Evolutionary conservation across 2,329 filamentous ascomycete species (phyloP).

Genomic region (Apiospora hydei): DNA sequence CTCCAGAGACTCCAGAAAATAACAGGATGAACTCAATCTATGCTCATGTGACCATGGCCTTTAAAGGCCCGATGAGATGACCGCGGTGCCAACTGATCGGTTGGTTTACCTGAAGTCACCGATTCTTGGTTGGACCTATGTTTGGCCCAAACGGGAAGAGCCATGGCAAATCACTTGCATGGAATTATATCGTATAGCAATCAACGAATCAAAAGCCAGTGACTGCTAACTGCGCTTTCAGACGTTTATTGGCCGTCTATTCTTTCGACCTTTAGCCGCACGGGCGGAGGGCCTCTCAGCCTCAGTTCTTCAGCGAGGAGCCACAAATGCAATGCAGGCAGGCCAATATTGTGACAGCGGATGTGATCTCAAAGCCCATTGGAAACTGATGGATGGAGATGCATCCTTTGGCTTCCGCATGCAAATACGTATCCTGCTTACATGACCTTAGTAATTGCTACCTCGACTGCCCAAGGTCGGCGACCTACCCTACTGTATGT

Average conservation of each 20-base stretch:
- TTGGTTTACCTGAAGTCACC: not conserved
- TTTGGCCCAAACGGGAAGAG: not conserved
- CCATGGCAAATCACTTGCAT: not conserved
- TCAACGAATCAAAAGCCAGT: not conserved
- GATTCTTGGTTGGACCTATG: not conserved
- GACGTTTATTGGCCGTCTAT: not conserved
- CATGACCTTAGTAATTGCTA: not conserved
- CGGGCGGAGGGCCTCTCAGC: not conserved
- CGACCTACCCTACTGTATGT: not conserved
- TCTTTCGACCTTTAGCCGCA: constrained; percentile 3
- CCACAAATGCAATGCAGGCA: constrained; percentile 11
- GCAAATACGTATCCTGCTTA: constrained; percentile 1
- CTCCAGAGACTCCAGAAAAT: not conserved
- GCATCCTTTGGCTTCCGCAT: not conserved
- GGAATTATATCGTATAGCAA: not conserved
- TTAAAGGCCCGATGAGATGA: not conserved
- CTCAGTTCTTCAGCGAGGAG: constrained; percentile 6
- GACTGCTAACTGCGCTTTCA: not conserved
- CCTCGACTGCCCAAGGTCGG: not conserved
- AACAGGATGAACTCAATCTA: not conserved
- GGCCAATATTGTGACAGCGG: constrained; percentile 8
- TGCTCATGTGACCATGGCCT: not conserved
- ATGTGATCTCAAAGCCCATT: constrained; percentile 16
- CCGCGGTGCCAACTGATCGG: not conserved
- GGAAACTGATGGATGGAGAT: constrained; percentile 7